Evolutionary conservation across 345 rosid species (phyloP).

Genomic region (Hibiscus trionum): DNA sequence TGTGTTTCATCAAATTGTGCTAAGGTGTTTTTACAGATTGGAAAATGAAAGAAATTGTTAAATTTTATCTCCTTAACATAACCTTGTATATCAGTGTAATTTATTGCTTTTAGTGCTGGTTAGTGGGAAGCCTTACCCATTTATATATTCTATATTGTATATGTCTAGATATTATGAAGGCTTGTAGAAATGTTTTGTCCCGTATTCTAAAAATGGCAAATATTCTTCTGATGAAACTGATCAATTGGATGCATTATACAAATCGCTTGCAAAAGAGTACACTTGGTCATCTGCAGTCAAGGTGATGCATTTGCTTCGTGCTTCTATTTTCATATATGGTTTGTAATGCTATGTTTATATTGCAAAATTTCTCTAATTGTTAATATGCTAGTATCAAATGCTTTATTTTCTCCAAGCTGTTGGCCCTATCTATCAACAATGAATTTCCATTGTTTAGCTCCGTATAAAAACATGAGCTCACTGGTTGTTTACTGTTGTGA

Average conservation of each 20-base stretch:
- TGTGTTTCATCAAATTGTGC: not conserved
- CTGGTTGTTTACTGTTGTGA: not conserved
- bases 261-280: conserved; percentile 63
- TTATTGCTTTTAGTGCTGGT: not conserved
- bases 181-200: conserved; percentile 73
- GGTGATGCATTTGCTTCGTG: conserved; percentile 35
- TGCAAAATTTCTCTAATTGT: not conserved
- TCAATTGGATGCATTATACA: conserved; percentile 67
- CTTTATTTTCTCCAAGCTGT: not conserved
- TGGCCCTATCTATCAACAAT: too few species aligned
- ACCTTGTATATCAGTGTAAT: not conserved
- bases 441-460: not conserved
- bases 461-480: not conserved
- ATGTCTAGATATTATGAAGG: conserved; percentile 81
- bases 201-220: conserved; percentile 48
- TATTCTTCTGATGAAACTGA: conserved; percentile 72
- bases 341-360: not conserved
- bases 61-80: not conserved
- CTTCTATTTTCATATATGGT: conserved; percentile 5
- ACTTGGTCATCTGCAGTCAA: conserved; percentile 93
- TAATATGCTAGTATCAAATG: not conserved
- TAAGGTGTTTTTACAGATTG: not conserved
- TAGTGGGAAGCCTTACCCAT: not conserved
- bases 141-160: not conserved
- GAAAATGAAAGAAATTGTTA: not conserved